A percentile compares a stretch with the other conserved stretches of the same genome.
phyloP scores from a whole-genome alignment of 495 filamentous ascomycete species.

The Hypoxylon trugodes region DNA sequence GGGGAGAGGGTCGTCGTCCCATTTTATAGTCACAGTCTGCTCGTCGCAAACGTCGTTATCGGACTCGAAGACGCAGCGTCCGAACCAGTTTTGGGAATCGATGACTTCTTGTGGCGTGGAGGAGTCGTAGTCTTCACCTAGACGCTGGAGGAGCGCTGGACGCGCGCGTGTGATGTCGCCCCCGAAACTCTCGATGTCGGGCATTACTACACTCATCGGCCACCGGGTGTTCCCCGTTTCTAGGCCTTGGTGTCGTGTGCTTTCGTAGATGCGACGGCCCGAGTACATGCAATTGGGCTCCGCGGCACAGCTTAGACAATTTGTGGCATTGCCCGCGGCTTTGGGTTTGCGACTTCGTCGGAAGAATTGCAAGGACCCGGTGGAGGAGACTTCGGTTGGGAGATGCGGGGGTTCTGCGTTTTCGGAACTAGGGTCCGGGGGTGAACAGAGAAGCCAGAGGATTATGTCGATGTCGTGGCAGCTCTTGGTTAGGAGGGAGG shows the following conservation, averaged over 20 bases:
- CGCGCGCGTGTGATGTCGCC: slow-evolving; percentile 49
- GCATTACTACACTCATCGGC: slow-evolving; percentile 87
- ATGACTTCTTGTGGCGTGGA: slow-evolving; percentile 61
- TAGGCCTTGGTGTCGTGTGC: slow-evolving; percentile 50
- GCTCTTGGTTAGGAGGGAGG: slow-evolving; percentile 88
- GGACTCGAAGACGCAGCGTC: slow-evolving; percentile 90
- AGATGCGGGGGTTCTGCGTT: slow-evolving; percentile 73
- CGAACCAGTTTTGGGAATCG: slow-evolving; percentile 79
- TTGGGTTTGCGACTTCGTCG: slow-evolving; percentile 74
- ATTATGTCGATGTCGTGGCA: slow-evolving; percentile 95
- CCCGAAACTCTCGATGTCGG: slow-evolving; percentile 84
- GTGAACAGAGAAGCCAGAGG: slow-evolving; percentile 84
- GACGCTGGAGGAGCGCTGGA: slow-evolving; percentile 55
- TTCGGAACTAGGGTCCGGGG: slow-evolving; percentile 46
- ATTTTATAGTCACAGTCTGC: slow-evolving; percentile 84
- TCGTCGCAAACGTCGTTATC: slow-evolving; percentile 94
- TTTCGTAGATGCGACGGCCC: slow-evolving; percentile 82
- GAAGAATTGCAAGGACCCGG: slow-evolving; percentile 79
- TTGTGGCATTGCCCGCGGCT: slow-evolving; percentile 78
- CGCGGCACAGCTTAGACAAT: slow-evolving; percentile 80
- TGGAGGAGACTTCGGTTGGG: slow-evolving; percentile 74
- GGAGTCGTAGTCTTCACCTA: slow-evolving; percentile 74
- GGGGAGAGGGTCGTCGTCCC: slow-evolving; percentile 71
- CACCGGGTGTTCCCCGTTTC: slow-evolving; percentile 69
- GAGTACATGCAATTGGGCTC: slow-evolving; percentile 82